These are phyloP conservation scores for Mariannaea elegans DNA, from an alignment of 2,329 filamentous ascomycete genomes.

Conservation along the genomic window DNA sequence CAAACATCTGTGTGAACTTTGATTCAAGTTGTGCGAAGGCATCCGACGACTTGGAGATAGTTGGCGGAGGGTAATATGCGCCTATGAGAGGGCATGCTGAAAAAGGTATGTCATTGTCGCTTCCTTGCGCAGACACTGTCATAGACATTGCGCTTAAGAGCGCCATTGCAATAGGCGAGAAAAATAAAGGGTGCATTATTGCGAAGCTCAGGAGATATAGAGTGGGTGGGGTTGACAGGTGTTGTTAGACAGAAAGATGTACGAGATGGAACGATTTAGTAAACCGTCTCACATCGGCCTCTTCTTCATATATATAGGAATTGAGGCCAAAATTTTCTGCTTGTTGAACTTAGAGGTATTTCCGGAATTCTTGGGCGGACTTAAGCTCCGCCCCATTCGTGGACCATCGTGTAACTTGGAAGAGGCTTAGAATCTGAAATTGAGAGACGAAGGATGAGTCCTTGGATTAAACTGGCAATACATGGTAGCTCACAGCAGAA, in stretches of 20 bases:
- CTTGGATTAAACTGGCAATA: neutral
- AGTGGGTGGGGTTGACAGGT: neutral
- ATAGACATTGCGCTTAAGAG: neutral
- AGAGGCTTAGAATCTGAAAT: neutral
- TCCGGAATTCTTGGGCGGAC: neutral
- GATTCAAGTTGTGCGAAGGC: slow-evolving; percentile 1
- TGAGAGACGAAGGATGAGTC: neutral
- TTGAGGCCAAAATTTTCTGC: neutral
- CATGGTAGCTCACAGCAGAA: neutral
- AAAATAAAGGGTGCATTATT: slow-evolving; percentile 4
- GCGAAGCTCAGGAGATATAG: neutral
- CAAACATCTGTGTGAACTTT: slow-evolving; percentile 20
- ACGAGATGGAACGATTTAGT: neutral
- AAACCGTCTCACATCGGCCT: neutral
- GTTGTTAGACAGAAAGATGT: neutral
- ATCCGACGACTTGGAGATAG: slow-evolving; percentile 15
- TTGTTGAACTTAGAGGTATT: neutral
- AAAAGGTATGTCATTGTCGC: slow-evolving; percentile 22
- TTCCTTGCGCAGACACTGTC: neutral
- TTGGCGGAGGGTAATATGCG: slow-evolving; percentile 31
- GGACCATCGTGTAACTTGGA: neutral
- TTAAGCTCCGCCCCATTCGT: neutral
- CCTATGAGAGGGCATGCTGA: slow-evolving; percentile 32
- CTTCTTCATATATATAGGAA: neutral
- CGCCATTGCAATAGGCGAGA: neutral